Base-by-base conservation (phyloP, 441 rosid genomes). In the Dalechampia spathulata region DNA sequence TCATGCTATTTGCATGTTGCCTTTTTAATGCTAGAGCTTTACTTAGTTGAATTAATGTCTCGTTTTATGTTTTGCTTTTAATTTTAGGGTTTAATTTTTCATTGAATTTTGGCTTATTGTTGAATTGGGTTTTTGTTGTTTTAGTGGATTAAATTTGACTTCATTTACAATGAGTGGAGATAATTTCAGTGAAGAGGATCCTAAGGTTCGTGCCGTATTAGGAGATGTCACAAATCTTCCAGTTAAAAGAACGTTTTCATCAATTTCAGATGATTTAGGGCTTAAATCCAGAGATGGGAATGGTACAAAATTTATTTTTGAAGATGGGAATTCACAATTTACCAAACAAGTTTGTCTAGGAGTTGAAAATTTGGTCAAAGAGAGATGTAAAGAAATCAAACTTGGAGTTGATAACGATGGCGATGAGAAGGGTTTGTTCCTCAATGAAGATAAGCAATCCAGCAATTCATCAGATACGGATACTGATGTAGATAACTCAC, bases 181-280 rank as follows among this genome's bases (percentile, higher is more conserved):
- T 39, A 75, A 69, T 49, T 69, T 68, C 61, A 71, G 55, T 9
- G 65, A 59, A 44, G 75, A 40, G 54, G 55, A 53, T 28, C 53
- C 60, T 30, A 52, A 55, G 40, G 37, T 42, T 14, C 81, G 85
- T 32, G 62, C 55, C 13, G 71, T 64, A 38, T 75, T 87, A 58
- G 72, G 81, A 17, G 96, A 90, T 72, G 43, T 85, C 65, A 80
- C 85, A 13, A 90, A 85, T 58, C 51, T 63, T 6, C 70, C 84
- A 0, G 61, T 32, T 12, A 87, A 87, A 52, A 75, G 96, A 64
- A 75, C 61, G 1, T 47, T 72, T 56, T 78, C 87, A 0, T 67
- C 60, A 52, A 62, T 75, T 77, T 53, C 64, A 1, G 77, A 64
- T 15, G 76, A 73, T 49, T 48, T 63, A 19, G 83, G 75, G 42